phyloP scores from a whole-genome alignment of 2,329 filamentous ascomycete species.

The Aureobasidium sp. region DNA sequence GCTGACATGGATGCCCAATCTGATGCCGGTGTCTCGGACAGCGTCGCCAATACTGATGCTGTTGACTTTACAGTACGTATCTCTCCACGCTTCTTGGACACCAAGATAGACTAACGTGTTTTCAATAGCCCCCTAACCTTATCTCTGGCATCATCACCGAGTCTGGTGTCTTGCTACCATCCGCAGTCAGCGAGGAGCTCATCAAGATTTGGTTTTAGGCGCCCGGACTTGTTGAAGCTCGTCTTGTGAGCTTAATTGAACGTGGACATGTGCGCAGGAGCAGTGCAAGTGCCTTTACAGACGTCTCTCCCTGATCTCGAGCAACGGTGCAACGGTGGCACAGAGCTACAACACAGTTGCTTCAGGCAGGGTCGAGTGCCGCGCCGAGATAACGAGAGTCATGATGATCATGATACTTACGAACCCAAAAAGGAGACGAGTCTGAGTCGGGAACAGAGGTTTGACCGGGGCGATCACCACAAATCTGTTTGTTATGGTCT shows the following conservation, averaged over 20 bases:
- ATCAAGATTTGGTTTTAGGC: constrained; percentile 50
- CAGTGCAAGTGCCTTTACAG: background rate
- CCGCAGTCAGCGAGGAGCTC: constrained; percentile 60
- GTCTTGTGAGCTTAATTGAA: background rate
- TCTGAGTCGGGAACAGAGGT: background rate
- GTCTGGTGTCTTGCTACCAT: constrained; percentile 60
- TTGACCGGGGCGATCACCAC: background rate
- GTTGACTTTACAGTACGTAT: constrained; percentile 61
- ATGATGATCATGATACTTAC: background rate
- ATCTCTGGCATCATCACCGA: constrained; percentile 70
- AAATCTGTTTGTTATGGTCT: background rate
- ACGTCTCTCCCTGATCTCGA: background rate
- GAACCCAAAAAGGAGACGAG: background rate
- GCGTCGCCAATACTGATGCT: constrained; percentile 32
- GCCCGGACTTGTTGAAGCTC: background rate
- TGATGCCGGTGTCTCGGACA: constrained; percentile 15
- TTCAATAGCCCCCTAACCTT: constrained; percentile 51
- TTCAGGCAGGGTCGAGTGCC: background rate
- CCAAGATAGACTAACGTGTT: constrained; percentile 19
- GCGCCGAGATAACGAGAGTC: constrained; percentile 1
- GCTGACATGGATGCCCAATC: constrained; percentile 24
- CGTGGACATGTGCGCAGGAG: background rate
- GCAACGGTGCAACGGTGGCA: background rate
- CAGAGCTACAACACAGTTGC: background rate
- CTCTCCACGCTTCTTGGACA: background rate